Base-by-base conservation (phyloP, 2,329 filamentous ascomycete genomes). In the Daldinia sp. region DNA sequence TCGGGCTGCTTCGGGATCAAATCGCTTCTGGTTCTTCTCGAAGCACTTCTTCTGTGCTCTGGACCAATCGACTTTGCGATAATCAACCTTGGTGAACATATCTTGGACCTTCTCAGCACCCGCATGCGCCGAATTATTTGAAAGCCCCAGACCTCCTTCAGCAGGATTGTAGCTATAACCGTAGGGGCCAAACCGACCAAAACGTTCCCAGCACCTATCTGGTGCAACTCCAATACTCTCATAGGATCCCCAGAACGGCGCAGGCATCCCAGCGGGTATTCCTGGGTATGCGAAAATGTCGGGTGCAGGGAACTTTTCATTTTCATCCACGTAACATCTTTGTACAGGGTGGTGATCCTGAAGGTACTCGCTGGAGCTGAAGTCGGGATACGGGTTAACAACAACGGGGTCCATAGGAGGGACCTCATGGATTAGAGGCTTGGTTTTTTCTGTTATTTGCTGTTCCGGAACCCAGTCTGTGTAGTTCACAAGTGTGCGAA, bases 151-250 rank as follows among this genome's bases (percentile, higher is more conserved):
- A 18, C 90, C 90, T n/a, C 90, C 90, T 73, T 84, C 85, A 63
- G 86, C 85, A 57, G 83, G 84, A 68, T 85, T 86, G 76, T 93
- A 93, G 33, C 90, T 90, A 66, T 89, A 82, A 0, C 90, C 90
- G 73, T 93, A 93, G 0, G 90, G 88, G 0, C 89, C 90, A 5
- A 92, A 80, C 54, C 90, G 84, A 13, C 90, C 90, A 75, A 89
- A 92, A 0, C 90, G 85, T 74, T 93, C 90, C 74, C 90, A 92
- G 77, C 90, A 93, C n/a, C 91, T 82, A 71, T 91, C 86, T 61
- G 89, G 82, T 20, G 86, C 81, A 55, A 92, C 79, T 0, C 87
- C 88, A 7, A 92, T 77, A 68, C 88, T 76, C 18, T 88, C 82
- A 73, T 91, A 88, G 1, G 88, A 90, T 1, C 90, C 90, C 79